A percentile compares a stretch with the other conserved stretches of the same genome.
phyloP scores from a whole-genome alignment of 768 basidiomycete species.

The Mycena olivaceomarginata region DNA sequence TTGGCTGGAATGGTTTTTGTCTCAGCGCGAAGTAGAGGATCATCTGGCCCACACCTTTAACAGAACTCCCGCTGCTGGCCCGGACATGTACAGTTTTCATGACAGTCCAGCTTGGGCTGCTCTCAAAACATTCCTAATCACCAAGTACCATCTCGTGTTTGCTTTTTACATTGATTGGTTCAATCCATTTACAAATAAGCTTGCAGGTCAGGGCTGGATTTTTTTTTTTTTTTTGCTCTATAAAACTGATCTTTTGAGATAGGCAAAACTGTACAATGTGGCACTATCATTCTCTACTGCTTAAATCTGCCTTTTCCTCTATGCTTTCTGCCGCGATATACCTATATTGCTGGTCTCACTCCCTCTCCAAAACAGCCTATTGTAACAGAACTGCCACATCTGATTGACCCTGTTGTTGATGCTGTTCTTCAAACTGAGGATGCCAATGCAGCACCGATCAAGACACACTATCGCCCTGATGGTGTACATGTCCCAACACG shows the following conservation, averaged over 20 bases:
- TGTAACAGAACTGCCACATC: not conserved
- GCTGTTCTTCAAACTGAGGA: not conserved
- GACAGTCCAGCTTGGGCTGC: constrained; percentile 38
- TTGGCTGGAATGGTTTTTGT: constrained; percentile 34
- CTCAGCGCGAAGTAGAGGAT: constrained; percentile 18
- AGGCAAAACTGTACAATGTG: constrained; percentile 23
- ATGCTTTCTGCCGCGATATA: not conserved
- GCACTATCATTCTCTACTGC: constrained; percentile 23
- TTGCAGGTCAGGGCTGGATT: constrained; percentile 47
- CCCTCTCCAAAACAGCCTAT: not conserved
- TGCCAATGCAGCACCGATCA: not conserved
- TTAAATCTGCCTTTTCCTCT: constrained; percentile 1
- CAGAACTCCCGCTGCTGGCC: not conserved
- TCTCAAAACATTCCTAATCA: constrained; percentile 26
- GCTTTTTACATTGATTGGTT: constrained; percentile 60
- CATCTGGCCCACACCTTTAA: not conserved
- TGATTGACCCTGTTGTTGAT: not conserved
- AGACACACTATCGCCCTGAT: constrained; percentile 22
- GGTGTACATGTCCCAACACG: constrained; percentile 35
- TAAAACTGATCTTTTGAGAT: not conserved
- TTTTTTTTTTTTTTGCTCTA: not conserved
- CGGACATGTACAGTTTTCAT: constrained; percentile 26
- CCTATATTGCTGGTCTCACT: not conserved
- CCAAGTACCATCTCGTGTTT: constrained; percentile 49
- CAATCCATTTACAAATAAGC: constrained; percentile 58